These are phyloP conservation scores for Solanum ossicruentum DNA, from an alignment of 257 asterid genomes.

Conservation along the genomic window DNA sequence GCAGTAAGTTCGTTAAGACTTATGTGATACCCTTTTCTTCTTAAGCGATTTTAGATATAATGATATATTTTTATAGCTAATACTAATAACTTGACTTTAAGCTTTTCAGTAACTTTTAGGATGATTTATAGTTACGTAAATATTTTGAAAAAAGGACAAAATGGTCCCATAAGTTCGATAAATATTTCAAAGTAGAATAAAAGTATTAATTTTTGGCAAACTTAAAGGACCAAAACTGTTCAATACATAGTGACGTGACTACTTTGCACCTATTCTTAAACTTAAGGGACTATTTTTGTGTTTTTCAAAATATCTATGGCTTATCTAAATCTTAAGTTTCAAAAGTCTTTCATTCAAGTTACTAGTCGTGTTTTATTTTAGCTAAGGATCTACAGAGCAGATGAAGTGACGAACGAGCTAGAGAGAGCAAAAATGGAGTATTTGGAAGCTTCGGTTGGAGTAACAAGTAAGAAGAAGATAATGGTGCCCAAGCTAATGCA, in stretches of 20 bases:
- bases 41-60: accelerated
- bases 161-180: not conserved
- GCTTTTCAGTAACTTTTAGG: not conserved
- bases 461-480: slow-evolving; percentile 64
- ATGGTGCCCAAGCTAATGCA: slow-evolving; percentile 71
- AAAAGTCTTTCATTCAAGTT: not conserved
- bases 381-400: slow-evolving; percentile 57
- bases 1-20: slow-evolving; percentile 44
- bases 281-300: not conserved
- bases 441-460: slow-evolving; percentile 77
- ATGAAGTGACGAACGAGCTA: slow-evolving; percentile 64
- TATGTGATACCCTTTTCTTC: not conserved
- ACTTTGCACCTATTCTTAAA: not conserved
- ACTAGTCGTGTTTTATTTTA: slow-evolving; percentile 11
- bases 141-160: not conserved
- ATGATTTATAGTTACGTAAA: not conserved
- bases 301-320: not conserved
- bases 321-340: not conserved
- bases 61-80: not conserved
- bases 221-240: not conserved
- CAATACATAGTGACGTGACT: not conserved
- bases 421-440: slow-evolving; percentile 88
- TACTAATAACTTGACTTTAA: not conserved
- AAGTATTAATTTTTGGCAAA: not conserved
- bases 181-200: not conserved